Percentiles rank a stretch among this genome's conserved stretches.
phyloP scores from a whole-genome alignment of 1,284 basidiomycete species.

The Crepidotus sp. region DNA sequence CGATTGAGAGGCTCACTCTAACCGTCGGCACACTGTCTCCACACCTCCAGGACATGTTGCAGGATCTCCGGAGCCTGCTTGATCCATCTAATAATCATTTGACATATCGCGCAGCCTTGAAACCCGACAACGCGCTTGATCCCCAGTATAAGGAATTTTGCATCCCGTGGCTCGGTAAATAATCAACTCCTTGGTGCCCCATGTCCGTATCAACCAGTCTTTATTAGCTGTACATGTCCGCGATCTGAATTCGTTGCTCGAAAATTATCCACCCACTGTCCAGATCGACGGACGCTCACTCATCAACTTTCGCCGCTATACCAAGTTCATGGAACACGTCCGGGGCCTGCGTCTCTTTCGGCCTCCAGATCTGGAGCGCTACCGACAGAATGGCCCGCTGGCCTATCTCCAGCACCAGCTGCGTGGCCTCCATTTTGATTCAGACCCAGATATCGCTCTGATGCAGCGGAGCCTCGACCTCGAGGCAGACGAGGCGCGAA shows the following conservation, averaged over 20 bases:
- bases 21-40: constrained; percentile 27
- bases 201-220: not conserved
- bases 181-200: not conserved
- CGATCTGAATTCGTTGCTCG: constrained; percentile 27
- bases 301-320: constrained; percentile 36
- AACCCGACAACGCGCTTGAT: constrained; percentile 15
- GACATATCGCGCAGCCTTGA: constrained; percentile 29
- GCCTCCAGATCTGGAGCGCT: constrained; percentile 26
- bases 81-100: constrained; percentile 28
- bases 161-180: constrained; percentile 33
- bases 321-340: constrained; percentile 21
- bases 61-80: constrained; percentile 28
- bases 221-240: constrained; percentile 33
- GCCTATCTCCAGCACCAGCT: constrained; percentile 35
- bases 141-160: constrained; percentile 21
- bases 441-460: constrained; percentile 25
- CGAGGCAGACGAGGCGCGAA: constrained; percentile 25
- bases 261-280: constrained; percentile 22
- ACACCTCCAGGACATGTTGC: constrained; percentile 24
- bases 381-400: constrained; percentile 27
- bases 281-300: constrained; percentile 26
- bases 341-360: constrained; percentile 27
- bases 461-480: constrained; percentile 25
- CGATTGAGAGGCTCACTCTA: constrained; percentile 28
- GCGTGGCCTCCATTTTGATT: constrained; percentile 21